These are phyloP conservation scores for Fusarium robinianum DNA, from an alignment of 2,329 filamentous ascomycete species.

Conservation along the genomic window DNA sequence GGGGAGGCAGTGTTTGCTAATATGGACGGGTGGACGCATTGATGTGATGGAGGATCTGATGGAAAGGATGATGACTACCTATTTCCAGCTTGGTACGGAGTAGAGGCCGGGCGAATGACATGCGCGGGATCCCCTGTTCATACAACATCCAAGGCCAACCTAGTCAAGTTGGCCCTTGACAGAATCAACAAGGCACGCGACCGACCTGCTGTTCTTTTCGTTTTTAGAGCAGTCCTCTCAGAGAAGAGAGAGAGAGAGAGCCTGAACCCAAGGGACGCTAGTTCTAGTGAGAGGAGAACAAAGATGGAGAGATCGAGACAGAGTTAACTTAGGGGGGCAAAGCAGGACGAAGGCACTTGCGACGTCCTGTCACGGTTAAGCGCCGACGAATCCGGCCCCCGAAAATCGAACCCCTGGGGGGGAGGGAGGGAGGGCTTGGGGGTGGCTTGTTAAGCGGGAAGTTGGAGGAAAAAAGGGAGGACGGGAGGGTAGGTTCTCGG, in stretches of 20 bases:
- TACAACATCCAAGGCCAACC: conserved; percentile 21
- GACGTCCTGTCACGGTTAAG: conserved; percentile 12
- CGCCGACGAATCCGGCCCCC: conserved; percentile 29
- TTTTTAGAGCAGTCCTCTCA: no score
- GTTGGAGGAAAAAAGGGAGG: no score
- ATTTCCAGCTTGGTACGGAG: conserved; percentile 1
- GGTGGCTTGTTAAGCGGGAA: no score
- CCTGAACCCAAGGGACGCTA: not conserved
- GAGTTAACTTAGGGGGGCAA: no score
- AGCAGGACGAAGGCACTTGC: conserved; percentile 22
- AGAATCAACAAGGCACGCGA: conserved; percentile 20
- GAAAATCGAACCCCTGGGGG: no score
- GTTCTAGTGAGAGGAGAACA: not conserved
- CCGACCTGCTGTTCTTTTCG: no score
- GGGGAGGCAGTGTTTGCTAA: conserved; percentile 2
- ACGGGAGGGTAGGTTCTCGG: no score
- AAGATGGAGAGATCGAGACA: conserved; percentile 18
- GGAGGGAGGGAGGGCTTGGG: no score
- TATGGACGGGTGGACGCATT: no score
- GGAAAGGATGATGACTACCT: no score
- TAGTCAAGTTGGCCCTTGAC: conserved; percentile 22
- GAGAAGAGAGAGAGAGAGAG: not conserved
- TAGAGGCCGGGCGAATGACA: not conserved
- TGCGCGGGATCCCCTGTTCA: conserved; percentile 13
- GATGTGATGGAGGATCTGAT: no score